Evolutionary conservation across 2,329 filamentous ascomycete species (phyloP).

Genomic region (Ophiostoma perfectum): DNA sequence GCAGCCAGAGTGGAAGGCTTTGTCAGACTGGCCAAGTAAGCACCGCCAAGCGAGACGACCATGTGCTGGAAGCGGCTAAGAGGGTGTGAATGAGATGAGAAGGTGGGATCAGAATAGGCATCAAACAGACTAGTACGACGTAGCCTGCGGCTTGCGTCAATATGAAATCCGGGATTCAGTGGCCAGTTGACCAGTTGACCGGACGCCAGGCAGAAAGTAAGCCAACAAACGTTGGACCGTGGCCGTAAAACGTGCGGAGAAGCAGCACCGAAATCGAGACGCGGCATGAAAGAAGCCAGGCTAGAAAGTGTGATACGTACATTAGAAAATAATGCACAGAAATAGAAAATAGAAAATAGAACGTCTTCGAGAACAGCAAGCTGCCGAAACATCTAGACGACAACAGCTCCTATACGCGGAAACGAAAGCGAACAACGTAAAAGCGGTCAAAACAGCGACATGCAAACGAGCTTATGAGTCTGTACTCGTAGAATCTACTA

Average conservation of each 20-base stretch:
- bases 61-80: neutral
- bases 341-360: neutral
- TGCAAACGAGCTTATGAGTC: neutral
- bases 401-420: neutral
- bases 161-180: neutral
- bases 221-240: neutral
- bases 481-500: neutral
- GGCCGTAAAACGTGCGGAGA: neutral
- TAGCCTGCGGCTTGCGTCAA: neutral
- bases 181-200: neutral
- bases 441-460: constrained; percentile 11
- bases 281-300: too few relatives aligned
- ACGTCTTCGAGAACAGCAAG: too few relatives aligned
- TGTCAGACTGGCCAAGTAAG: neutral
- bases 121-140: neutral
- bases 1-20: neutral
- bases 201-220: neutral
- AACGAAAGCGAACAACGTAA: neutral
- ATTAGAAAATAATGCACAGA: neutral
- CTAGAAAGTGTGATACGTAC: neutral
- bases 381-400: too few relatives aligned
- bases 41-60: neutral
- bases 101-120: constrained; percentile 2
- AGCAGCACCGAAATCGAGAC: too few relatives aligned
- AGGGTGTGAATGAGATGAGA: neutral